A percentile compares a stretch with the other conserved stretches of the same genome.
Evolutionary conservation across 179 eudicot species (phyloP).

Genomic region (Corrigiola litoralis): DNA sequence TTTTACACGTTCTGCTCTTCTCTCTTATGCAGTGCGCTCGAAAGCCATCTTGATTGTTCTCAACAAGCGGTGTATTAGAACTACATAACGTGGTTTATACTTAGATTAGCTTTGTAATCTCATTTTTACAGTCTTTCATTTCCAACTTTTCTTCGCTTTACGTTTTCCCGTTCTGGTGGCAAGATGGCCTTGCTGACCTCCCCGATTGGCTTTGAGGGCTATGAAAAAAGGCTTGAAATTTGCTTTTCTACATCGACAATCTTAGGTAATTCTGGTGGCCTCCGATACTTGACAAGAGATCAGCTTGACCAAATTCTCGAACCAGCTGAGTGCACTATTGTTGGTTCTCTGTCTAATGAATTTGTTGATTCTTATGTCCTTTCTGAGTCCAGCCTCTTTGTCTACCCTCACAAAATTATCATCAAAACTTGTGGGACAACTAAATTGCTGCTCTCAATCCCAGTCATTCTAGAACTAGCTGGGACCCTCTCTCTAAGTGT

Average conservation of each 20-base stretch:
- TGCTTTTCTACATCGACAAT: slow-evolving; percentile 11
- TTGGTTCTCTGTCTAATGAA: slow-evolving; percentile 36
- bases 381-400: slow-evolving; percentile 61
- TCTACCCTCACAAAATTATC: slow-evolving; percentile 40
- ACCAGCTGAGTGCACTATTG: slow-evolving; percentile 52
- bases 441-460: slow-evolving; percentile 43
- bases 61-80: neutral
- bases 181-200: slow-evolving; percentile 8
- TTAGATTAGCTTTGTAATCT: neutral
- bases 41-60: slow-evolving; percentile 62
- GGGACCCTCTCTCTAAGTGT: slow-evolving; percentile 25
- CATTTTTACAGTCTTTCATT: neutral
- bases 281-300: slow-evolving; percentile 1
- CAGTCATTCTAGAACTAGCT: slow-evolving; percentile 36
- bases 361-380: slow-evolving; percentile 52
- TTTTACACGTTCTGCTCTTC: neutral
- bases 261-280: slow-evolving; percentile 2
- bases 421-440: slow-evolving; percentile 68
- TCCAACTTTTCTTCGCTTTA: neutral
- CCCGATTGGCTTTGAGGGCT: slow-evolving; percentile 46
- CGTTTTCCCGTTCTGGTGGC: neutral
- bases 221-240: slow-evolving; percentile 50
- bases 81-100: slow-evolving; percentile 19
- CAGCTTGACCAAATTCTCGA: slow-evolving; percentile 12
- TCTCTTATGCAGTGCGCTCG: slow-evolving; percentile 52